Percentiles rank a stretch among this genome's conserved stretches.
Evolutionary conservation across 768 basidiomycete species (phyloP).

Genomic region (Lactifluus rugatus): DNA sequence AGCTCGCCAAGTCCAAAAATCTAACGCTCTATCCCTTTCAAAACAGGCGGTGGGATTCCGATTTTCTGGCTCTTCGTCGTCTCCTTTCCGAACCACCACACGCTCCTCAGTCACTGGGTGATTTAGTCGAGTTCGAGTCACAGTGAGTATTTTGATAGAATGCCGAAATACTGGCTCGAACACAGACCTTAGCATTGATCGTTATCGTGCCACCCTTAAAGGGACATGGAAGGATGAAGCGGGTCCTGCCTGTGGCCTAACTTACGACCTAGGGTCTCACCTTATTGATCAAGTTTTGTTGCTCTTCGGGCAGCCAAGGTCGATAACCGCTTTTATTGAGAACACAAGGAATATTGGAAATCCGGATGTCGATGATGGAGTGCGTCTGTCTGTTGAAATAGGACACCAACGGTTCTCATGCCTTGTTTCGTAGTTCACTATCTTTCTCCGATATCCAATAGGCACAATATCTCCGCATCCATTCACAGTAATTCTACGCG

Average conservation of each 20-base stretch:
- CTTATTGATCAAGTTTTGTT: conserved; percentile 68
- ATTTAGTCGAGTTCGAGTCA: conserved; percentile 63
- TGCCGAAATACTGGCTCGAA: not conserved
- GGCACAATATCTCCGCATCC: conserved; percentile 37
- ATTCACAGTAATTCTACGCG: conserved; percentile 57
- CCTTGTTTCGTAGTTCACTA: conserved; percentile 22
- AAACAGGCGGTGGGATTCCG: conserved; percentile 71
- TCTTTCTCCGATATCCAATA: conserved; percentile 25
- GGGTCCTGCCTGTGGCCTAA: conserved; percentile 50
- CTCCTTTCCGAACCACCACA: conserved; percentile 46
- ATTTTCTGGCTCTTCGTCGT: conserved; percentile 56
- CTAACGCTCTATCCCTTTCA: conserved; percentile 64
- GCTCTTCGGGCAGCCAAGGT: conserved; percentile 67
- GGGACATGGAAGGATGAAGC: conserved; percentile 74
- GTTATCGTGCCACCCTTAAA: conserved; percentile 55
- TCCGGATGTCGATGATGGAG: conserved; percentile 57
- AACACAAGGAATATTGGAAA: conserved; percentile 61
- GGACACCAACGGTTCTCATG: conserved; percentile 42
- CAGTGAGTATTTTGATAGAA: conserved; percentile 36
- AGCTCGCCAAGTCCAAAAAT: conserved; percentile 47
- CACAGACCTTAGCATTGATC: conserved; percentile 49
- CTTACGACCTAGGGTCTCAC: conserved; percentile 75
- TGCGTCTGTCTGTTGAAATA: conserved; percentile 36
- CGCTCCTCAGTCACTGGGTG: conserved; percentile 46
- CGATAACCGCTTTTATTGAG: conserved; percentile 57